Base-by-base conservation (phyloP, 768 basidiomycete genomes). In the Amanita fuliginea region DNA sequence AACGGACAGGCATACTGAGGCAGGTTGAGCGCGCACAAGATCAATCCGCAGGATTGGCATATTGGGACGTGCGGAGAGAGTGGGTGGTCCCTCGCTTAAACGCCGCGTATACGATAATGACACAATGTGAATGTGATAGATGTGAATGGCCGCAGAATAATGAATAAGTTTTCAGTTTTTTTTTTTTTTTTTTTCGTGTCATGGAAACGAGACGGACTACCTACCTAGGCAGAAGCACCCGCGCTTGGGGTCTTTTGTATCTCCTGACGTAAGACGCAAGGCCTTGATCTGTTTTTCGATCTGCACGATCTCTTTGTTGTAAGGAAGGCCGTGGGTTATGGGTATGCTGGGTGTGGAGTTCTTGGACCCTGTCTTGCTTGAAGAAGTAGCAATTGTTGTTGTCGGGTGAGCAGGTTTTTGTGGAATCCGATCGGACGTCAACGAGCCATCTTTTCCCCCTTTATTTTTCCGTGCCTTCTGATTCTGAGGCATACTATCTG, bases 161-260 rank as follows among this genome's bases (percentile, higher is more conserved):
- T 16, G n/a, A 36, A 37, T 32, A 13, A 32, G 32, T 32, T 2
- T 32, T 13, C 4, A 13, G 32, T 32, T 2, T 30, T 30, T 10
- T 30, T 11, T 10, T 30, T 30, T 10, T 30, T 30, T 4, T 30
- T 30, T 30, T 30, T 30, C 11, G 30, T 30, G 30, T 21, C 6
- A 24, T 43, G 44, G 36, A 36, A 36, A 36, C 14, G 18, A 16
- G 18, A 40, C 0, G 1, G 19, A 19, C 11, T 16, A 8, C 64
- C 28, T 46, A 78, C 83, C 81, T 66, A 78, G 76, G 55, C 83
- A 86, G 57, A 82, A 86, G 57, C 83, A 86, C 0, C 83, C 81
- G 3, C 78, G 77, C 35, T 73, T 75, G 0, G 78, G 74, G 61
- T 85, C 81, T 49, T 64, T 75, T 35, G 64, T 59, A 0, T 47